Conservation (phyloP, 768 basidiomycete genomes). For the Tricholoma bakamatsutake region DNA sequence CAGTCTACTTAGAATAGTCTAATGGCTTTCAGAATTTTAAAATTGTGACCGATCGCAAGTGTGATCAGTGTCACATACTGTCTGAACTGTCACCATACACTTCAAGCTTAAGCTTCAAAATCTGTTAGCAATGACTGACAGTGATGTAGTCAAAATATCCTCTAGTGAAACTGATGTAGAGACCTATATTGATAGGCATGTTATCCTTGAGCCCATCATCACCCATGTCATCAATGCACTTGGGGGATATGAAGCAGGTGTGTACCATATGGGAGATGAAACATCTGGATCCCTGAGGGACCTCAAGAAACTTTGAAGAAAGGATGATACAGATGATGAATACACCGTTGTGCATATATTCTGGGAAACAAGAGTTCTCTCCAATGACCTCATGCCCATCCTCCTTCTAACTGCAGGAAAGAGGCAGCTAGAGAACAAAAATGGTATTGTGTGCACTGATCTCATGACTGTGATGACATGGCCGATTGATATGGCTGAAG, state of each 20-base stretch:
- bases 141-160: slow-evolving; percentile 33
- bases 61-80: too few species aligned
- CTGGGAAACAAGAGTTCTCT: slow-evolving; percentile 79
- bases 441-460: slow-evolving; percentile 80
- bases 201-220: slow-evolving; percentile 62
- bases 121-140: slow-evolving; percentile 12
- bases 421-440: slow-evolving; percentile 72
- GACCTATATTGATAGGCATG: slow-evolving; percentile 34
- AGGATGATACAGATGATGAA: slow-evolving; percentile 96
- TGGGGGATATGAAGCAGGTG: slow-evolving; percentile 63
- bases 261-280: slow-evolving; percentile 77
- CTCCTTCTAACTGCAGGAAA: slow-evolving; percentile 75
- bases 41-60: too few species aligned
- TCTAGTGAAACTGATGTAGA: slow-evolving; percentile 25
- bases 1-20: too few species aligned
- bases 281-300: slow-evolving; percentile 85
- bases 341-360: slow-evolving; percentile 92
- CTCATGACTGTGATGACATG: slow-evolving; percentile 97
- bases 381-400: slow-evolving; percentile 88
- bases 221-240: slow-evolving; percentile 74
- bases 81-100: too few species aligned
- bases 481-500: slow-evolving; percentile 95
- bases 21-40: too few species aligned
- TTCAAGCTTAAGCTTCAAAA: too few species aligned
- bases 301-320: slow-evolving; percentile 91